Percentiles rank a stretch among this genome's conserved stretches.
Evolutionary conservation across 164 flowering plant species (phyloP).

Genomic region (Kalanchoe fedtschenkoi): DNA sequence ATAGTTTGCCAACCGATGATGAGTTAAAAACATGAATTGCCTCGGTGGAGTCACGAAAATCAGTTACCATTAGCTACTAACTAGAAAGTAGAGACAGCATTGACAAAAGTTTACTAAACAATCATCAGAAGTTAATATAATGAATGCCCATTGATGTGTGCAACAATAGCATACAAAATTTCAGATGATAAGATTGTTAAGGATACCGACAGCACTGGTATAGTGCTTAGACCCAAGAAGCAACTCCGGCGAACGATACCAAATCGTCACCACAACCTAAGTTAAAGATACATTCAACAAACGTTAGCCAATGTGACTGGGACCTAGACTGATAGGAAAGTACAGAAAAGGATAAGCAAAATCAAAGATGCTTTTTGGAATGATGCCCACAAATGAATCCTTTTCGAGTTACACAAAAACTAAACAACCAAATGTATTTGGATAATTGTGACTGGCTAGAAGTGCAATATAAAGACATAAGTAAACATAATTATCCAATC

Average conservation of each 20-base stretch:
- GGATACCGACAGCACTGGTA: constrained; percentile 98
- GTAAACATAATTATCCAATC: background rate
- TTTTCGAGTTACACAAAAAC: background rate
- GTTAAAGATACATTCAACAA: background rate
- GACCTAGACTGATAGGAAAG: background rate
- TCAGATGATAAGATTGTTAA: constrained; percentile 3
- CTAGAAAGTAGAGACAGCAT: too few relatives aligned
- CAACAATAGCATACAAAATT: background rate
- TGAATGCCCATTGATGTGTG: background rate
- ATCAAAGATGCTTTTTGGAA: background rate
- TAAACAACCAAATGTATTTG: background rate
- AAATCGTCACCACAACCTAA: constrained; percentile 94
- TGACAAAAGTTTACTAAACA: too few relatives aligned
- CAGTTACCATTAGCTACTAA: too few relatives aligned
- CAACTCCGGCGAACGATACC: constrained; percentile 99
- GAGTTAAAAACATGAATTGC: too few relatives aligned
- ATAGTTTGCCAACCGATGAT: too few relatives aligned
- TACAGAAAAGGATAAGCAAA: background rate
- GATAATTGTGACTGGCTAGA: too few relatives aligned
- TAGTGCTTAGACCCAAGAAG: constrained; percentile 98
- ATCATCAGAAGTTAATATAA: too few relatives aligned
- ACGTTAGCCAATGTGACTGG: background rate
- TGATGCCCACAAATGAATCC: background rate
- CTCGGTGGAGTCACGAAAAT: too few relatives aligned
- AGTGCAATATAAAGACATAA: too few relatives aligned